Evolutionary conservation across 1,139 yeast species (phyloP), one percentile per base, ranked within the genome.

Genomic region (Magnusiomyces ingens): DNA sequence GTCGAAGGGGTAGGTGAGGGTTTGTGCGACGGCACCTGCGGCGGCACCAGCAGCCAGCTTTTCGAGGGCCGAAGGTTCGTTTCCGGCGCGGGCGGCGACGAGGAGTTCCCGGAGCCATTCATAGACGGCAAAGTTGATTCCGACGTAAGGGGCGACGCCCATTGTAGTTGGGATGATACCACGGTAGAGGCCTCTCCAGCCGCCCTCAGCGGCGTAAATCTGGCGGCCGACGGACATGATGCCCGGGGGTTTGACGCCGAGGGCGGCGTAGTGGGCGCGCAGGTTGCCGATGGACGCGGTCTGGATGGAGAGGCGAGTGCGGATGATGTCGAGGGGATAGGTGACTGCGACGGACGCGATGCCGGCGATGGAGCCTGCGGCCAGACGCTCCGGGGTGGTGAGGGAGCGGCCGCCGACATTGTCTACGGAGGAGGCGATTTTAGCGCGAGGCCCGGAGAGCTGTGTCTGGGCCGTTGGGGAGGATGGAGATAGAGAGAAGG

Each of bases 71-170:
- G 68, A 66, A 21, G 74, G 74, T 42, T 65, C 64, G 6, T 57
- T 53, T 35, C 62, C 62, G 15, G 68, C 67, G 32, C 8, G 4
- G 4, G 32, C 8, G 2, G 75, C 72, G 12, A 72, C 65, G 29
- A 70, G 61, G 26, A 65, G 55, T 59, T 85, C 94, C 57, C 93
- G 81, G 61, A 90, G 66, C 56, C 79, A 81, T 64, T 93, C 98
- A 71, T 91, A 93, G 47, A 89, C 81, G 5, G 96, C 86, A 68
- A 93, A 93, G 69, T 91, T 93, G 53, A 93, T 77, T 2, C 96
- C 96, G 45, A 89, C 97, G 64, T 91, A 93, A 0, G 99, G 98
- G 0, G 96, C 97, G 13, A 93, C 97, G 1, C 98, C 98, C 59
- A 88, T 70, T 1, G 91, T 81, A 0, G 99, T 91, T 5, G 98